These are phyloP conservation scores for Pilatotrama ljubarskyi DNA, from an alignment of 768 basidiomycete genomes.

Conservation along the genomic window DNA sequence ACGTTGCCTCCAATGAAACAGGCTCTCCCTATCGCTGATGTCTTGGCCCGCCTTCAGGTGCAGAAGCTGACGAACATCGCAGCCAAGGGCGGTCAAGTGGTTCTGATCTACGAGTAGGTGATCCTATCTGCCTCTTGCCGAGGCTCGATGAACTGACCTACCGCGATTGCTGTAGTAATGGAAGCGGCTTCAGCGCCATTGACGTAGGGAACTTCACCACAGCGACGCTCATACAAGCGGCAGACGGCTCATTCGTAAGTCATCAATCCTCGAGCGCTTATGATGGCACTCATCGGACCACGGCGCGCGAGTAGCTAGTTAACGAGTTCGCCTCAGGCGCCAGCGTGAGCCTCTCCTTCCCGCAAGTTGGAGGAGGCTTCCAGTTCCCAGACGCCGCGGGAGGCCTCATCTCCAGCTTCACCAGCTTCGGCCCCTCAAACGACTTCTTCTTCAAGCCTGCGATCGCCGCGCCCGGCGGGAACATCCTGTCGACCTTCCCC, in stretches of 20 bases:
- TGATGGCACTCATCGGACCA: neutral
- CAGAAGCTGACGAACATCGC: slow-evolving; percentile 54
- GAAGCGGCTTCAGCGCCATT: slow-evolving; percentile 45
- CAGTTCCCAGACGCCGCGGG: slow-evolving; percentile 51
- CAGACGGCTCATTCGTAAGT: slow-evolving; percentile 56
- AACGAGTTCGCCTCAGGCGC: slow-evolving; percentile 48
- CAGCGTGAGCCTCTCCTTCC: slow-evolving; percentile 47
- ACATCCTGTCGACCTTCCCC: slow-evolving; percentile 45
- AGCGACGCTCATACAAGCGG: slow-evolving; percentile 52
- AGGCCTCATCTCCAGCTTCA: slow-evolving; percentile 56
- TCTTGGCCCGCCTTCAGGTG: slow-evolving; percentile 31
- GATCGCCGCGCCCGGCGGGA: slow-evolving; percentile 53
- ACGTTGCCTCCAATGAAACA: slow-evolving; percentile 12
- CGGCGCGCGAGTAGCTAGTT: slow-evolving; percentile 38
- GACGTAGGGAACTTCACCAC: slow-evolving; percentile 44
- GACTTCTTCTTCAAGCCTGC: slow-evolving; percentile 60
- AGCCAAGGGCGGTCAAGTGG: slow-evolving; percentile 50
- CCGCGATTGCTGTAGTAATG: slow-evolving; percentile 40
- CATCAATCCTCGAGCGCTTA: no score
- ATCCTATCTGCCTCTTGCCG: no score
- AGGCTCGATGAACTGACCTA: neutral
- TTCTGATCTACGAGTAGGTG: slow-evolving; percentile 57
- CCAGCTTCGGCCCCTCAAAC: slow-evolving; percentile 59
- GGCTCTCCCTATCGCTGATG: neutral
- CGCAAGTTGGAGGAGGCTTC: slow-evolving; percentile 43